Base-by-base conservation (phyloP, 2,329 filamentous ascomycete species). In the Colletotrichum somersetense region DNA sequence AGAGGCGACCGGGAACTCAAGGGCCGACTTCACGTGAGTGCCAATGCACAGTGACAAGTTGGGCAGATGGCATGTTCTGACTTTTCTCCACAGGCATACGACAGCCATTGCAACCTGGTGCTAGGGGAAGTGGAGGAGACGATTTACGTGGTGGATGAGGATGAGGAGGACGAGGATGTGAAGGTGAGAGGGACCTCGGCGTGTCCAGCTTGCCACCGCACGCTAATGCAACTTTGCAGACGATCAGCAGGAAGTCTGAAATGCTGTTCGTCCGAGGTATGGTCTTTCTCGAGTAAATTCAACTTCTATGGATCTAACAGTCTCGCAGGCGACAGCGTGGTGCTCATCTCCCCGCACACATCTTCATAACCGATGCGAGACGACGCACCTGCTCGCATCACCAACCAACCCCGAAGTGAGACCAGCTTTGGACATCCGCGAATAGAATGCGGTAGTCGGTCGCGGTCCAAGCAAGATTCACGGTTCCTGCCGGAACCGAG, bases 261-360 rank as follows among this genome's bases (percentile, higher is more conserved):
- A 99, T 99, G 96, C 85, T 99, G 26, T 99, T 99, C 81, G 96
- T 99, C 71, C 88, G 96, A 93, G 96, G 95, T 96, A 84, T 74
- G 88, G 2, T 35, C 10, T 30, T 35, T 10, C 50, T 3, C 3
- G 16, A 20, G 12, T 48, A 5, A 30, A 56, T 11, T n/a, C 8
- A 35, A 52, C 33, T 18, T 26, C 20, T 6, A 40, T 11, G 12
- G n/a, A 46, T 53, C 78, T 82, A 62, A 82, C 74, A 66, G 50
- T 7, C 26, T 59, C 35, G 55, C 75, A 93, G 91, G 91, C 75
- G 91, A 93, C 77, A 93, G 91, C 71, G 91, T 93, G 66, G 90
- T 93, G 72, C 85, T 93, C 77, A 92, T 92, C 77, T 92, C 91
- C 66, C 91, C 91, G 18, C 88, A 89, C 76, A 86, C 81, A 53